A percentile compares a stretch with the other conserved stretches of the same genome.
Evolutionary conservation across 2,329 filamentous ascomycete species (phyloP).

Genomic region (Fusarium paranaense): DNA sequence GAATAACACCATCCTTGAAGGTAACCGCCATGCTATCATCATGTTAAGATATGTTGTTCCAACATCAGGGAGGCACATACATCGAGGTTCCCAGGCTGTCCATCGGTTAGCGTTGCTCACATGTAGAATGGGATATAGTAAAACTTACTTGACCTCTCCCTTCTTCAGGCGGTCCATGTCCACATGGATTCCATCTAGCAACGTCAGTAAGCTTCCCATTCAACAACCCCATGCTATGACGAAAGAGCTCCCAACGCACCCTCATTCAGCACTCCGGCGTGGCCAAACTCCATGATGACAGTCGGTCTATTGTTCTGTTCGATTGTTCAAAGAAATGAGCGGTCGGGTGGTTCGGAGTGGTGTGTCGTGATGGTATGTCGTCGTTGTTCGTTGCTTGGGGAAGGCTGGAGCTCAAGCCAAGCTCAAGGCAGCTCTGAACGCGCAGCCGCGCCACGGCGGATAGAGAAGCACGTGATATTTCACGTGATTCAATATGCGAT

Average conservation of each 20-base stretch:
- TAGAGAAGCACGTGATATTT: constrained; percentile 13
- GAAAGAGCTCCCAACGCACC: constrained; percentile 57
- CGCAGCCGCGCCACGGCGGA: constrained; percentile 50
- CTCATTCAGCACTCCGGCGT: constrained; percentile 72
- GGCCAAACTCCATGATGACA: constrained; percentile 70
- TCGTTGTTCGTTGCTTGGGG: constrained; percentile 41
- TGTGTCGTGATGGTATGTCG: constrained; percentile 40
- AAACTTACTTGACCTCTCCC: constrained; percentile 94
- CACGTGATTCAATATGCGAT: constrained; percentile 32
- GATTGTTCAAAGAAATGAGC: background rate
- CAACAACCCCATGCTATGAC: constrained; percentile 32
- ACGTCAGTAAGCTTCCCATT: constrained; percentile 38
- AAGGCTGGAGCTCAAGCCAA: constrained; percentile 53
- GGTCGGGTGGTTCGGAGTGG: constrained; percentile 17
- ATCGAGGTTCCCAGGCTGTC: constrained; percentile 94
- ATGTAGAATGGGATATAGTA: background rate
- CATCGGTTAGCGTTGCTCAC: constrained; percentile 47
- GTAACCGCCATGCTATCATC: constrained; percentile 91
- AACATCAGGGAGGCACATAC: constrained; percentile 64
- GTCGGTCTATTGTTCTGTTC: background rate
- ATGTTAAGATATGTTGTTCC: constrained; percentile 41
- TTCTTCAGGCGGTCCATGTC: constrained; percentile 99
- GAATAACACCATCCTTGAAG: constrained; percentile 97
- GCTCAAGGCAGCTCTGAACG: constrained; percentile 62
- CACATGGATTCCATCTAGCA: constrained; percentile 94